These are phyloP conservation scores for Musa troglodytarum DNA, from an alignment of 176 grass and related monocot species.

Conservation along the genomic window DNA sequence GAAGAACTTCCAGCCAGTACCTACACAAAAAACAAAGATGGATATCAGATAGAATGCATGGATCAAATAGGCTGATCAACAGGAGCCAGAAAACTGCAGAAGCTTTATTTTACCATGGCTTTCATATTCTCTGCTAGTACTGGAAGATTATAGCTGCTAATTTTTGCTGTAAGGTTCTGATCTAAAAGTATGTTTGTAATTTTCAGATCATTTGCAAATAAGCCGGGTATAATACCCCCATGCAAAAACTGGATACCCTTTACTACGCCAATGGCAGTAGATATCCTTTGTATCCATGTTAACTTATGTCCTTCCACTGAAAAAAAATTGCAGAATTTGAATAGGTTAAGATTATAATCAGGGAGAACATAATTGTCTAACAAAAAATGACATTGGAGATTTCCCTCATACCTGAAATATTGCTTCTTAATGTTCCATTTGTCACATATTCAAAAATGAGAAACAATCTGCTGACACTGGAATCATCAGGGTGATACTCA, in stretches of 20 bases:
- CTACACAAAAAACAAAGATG: not conserved
- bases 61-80: not conserved
- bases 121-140: constrained; percentile 54
- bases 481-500: constrained; percentile 65
- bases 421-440: constrained; percentile 73
- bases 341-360: not conserved
- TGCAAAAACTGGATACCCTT: constrained; percentile 97
- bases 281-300: constrained; percentile 82
- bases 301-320: constrained; percentile 57
- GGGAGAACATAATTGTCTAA: not conserved
- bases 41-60: not conserved
- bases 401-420: constrained; percentile 47
- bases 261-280: constrained; percentile 48
- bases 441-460: constrained; percentile 78
- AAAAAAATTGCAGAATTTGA: not conserved
- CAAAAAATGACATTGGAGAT: not conserved
- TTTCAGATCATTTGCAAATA: constrained; percentile 66
- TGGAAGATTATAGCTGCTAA: constrained; percentile 79
- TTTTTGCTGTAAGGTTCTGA: constrained; percentile 82
- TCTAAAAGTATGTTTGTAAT: constrained; percentile 86
- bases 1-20: constrained; percentile 21
- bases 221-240: constrained; percentile 69
- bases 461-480: constrained; percentile 63
- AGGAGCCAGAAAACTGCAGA: not conserved
- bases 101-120: constrained; percentile 31